A percentile compares a stretch with the other conserved stretches of the same genome.
Evolutionary conservation across 371 early-diverging fungal genomes (phyloP).

Genomic region (Encephalitozoon hellem): DNA sequence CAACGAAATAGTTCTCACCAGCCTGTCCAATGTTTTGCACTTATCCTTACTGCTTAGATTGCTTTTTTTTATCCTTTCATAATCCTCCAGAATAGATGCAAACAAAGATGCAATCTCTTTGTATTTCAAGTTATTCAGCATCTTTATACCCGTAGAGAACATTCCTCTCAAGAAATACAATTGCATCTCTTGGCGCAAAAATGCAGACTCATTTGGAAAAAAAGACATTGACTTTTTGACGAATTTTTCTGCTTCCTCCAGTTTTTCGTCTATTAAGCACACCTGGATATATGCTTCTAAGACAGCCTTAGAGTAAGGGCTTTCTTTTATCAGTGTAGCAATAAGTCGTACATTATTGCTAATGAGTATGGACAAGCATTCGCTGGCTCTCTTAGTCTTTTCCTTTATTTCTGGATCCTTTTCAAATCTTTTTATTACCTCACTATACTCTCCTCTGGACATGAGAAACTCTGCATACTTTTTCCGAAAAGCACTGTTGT

Average conservation of each 20-base stretch:
- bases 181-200: not conserved
- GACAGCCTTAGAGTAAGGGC: not conserved
- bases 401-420: not conserved
- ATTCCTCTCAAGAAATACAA: conserved; percentile 1
- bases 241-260: not conserved
- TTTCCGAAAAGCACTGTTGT: not conserved
- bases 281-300: conserved; percentile 10
- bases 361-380: not conserved
- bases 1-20: not conserved
- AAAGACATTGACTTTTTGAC: not conserved
- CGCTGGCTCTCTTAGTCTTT: not conserved
- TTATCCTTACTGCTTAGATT: not conserved
- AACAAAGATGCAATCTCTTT: not conserved
- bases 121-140: not conserved
- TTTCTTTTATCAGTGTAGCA: not conserved
- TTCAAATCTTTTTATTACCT: conserved; percentile 19
- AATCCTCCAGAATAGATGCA: not conserved
- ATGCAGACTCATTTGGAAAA: not conserved
- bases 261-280: not conserved
- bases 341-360: not conserved
- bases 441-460: conserved; percentile 13
- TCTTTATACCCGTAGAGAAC: not conserved
- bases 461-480: conserved; percentile 19
- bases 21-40: not conserved
- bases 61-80: not conserved